Percentiles rank a stretch among this genome's conserved stretches.
phyloP scores from a whole-genome alignment of 495 filamentous ascomycete genomes.

The Viridothelium virens region DNA sequence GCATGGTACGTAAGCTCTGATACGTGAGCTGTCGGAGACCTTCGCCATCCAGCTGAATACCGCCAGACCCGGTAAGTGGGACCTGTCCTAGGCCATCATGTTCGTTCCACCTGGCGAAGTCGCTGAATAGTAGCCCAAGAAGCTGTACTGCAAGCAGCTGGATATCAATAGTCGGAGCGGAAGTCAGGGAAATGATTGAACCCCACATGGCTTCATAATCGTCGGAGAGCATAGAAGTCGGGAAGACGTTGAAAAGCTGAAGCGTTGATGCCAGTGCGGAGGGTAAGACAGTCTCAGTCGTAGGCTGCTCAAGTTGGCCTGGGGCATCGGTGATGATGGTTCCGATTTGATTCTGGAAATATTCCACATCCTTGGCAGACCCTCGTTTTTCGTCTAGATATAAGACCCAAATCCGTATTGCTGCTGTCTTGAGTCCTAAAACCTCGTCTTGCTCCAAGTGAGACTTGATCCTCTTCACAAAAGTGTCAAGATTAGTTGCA shows the following conservation, averaged over 20 bases:
- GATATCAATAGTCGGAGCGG: constrained; percentile 65
- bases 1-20: constrained; percentile 57
- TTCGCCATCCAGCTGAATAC: constrained; percentile 55
- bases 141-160: constrained; percentile 70
- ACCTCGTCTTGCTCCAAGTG: constrained; percentile 73
- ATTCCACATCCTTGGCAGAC: constrained; percentile 53
- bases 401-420: constrained; percentile 70
- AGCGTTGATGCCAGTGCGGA: constrained; percentile 33
- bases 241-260: constrained; percentile 59
- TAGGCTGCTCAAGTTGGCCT: not conserved
- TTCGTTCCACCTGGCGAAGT: constrained; percentile 58
- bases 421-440: constrained; percentile 57
- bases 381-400: constrained; percentile 66
- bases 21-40: constrained; percentile 60
- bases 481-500: constrained; percentile 57
- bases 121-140: constrained; percentile 66
- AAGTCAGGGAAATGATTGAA: constrained; percentile 54
- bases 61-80: constrained; percentile 61
- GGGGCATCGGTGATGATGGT: not conserved
- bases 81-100: constrained; percentile 43
- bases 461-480: constrained; percentile 58
- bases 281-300: not conserved
- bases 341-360: constrained; percentile 25
- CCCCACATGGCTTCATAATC: constrained; percentile 56
- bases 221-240: constrained; percentile 51